phyloP scores from a whole-genome alignment of 202 grass and related monocot genomes.

The Bolboschoenoplectus hybrid region DNA sequence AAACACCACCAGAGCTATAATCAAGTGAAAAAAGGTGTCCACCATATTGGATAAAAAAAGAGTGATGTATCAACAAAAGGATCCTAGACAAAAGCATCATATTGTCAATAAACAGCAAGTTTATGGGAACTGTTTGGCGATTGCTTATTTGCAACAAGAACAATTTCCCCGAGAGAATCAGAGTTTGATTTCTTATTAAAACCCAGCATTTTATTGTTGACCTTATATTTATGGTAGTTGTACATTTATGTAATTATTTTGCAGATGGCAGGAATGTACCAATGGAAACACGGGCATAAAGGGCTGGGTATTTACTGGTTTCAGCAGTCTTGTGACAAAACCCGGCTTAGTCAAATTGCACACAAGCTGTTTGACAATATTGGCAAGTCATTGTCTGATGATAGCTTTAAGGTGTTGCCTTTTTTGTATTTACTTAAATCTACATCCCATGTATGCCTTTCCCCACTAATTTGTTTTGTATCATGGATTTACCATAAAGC shows the following conservation, averaged over 20 bases:
- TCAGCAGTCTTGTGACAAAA: slow-evolving; percentile 82
- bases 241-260: slow-evolving; percentile 29
- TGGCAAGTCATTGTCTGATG: slow-evolving; percentile 81
- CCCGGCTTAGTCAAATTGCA: slow-evolving; percentile 80
- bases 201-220: not conserved
- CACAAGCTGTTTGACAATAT: slow-evolving; percentile 84
- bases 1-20: not conserved
- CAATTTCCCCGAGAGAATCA: not conserved
- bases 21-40: not conserved
- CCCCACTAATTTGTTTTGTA: not conserved
- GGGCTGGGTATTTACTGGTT: slow-evolving; percentile 91
- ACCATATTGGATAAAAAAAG: not conserved
- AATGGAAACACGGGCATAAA: slow-evolving; percentile 97
- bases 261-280: slow-evolving; percentile 82
- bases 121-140: not conserved
- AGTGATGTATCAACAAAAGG: slow-evolving; percentile 11
- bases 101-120: slow-evolving; percentile 10
- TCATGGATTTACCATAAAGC: not conserved
- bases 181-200: not conserved
- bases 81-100: not conserved
- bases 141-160: not conserved
- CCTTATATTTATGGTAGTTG: not conserved
- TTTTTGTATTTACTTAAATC: slow-evolving; percentile 23
- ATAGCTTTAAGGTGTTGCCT: slow-evolving; percentile 81
- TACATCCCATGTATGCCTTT: slow-evolving; percentile 19